Evolutionary conservation across 768 basidiomycete genomes (phyloP).

Genomic region (Boletellus ananas): DNA sequence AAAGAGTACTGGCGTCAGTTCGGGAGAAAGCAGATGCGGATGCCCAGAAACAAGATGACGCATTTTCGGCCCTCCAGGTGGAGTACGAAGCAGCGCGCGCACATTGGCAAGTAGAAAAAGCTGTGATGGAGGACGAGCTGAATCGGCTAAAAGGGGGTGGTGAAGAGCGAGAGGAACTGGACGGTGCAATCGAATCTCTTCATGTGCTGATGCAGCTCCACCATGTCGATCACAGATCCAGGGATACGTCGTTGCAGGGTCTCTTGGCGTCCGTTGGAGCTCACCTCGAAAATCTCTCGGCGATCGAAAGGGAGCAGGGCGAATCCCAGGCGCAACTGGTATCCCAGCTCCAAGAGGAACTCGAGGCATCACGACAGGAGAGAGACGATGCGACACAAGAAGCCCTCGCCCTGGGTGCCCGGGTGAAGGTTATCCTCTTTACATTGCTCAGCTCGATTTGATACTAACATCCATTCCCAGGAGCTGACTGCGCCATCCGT

Average conservation of each 20-base stretch:
- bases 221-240: constrained; percentile 47
- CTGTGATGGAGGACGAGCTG: constrained; percentile 48
- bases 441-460: neutral
- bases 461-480: constrained; percentile 15
- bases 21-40: constrained; percentile 34
- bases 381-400: constrained; percentile 48
- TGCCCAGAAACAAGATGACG: constrained; percentile 40
- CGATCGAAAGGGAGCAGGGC: constrained; percentile 40
- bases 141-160: constrained; percentile 39
- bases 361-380: constrained; percentile 52
- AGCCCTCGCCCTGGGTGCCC: constrained; percentile 36
- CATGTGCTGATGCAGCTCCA: constrained; percentile 53
- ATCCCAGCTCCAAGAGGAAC: constrained; percentile 51
- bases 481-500: constrained; percentile 21
- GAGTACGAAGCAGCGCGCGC: constrained; percentile 45
- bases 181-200: constrained; percentile 45
- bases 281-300: constrained; percentile 50
- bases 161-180: constrained; percentile 47
- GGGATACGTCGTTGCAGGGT: constrained; percentile 48
- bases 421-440: constrained; percentile 32
- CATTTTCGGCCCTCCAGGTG: constrained; percentile 35
- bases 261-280: constrained; percentile 45
- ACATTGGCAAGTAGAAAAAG: constrained; percentile 49
- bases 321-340: constrained; percentile 44
- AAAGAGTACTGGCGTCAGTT: constrained; percentile 35